These are phyloP conservation scores for Cladosporium sp. DNA, from an alignment of 2,329 filamentous ascomycete species.

Conservation along the genomic window DNA sequence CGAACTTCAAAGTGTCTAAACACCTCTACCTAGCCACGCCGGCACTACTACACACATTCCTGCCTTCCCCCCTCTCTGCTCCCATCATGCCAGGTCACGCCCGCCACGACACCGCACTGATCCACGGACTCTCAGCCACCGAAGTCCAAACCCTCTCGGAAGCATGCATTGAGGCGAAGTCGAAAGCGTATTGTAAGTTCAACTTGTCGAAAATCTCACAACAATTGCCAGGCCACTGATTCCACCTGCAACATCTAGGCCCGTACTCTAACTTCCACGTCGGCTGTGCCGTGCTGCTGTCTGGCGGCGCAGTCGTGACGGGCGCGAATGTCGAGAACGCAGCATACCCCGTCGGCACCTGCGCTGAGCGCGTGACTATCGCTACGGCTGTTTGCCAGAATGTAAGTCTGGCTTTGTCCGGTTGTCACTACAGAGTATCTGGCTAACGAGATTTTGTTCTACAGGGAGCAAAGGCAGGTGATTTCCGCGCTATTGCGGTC, in stretches of 20 bases:
- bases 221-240: not conserved
- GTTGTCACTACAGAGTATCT: too few relatives aligned
- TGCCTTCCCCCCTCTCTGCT: slow-evolving; percentile 19
- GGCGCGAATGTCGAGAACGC: slow-evolving; percentile 95
- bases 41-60: slow-evolving; percentile 7
- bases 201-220: not conserved
- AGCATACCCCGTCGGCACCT: slow-evolving; percentile 87
- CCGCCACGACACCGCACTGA: slow-evolving; percentile 36
- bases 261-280: slow-evolving; percentile 91
- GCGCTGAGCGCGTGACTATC: slow-evolving; percentile 87
- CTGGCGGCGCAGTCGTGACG: slow-evolving; percentile 42
- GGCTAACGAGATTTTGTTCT: not conserved
- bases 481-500: slow-evolving; percentile 76
- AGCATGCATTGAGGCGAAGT: slow-evolving; percentile 65
- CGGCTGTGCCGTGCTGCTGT: slow-evolving; percentile 68
- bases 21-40: not conserved
- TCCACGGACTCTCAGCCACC: slow-evolving; percentile 49
- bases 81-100: slow-evolving; percentile 33
- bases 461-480: slow-evolving; percentile 33
- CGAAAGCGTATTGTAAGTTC: slow-evolving; percentile 67
- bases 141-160: slow-evolving; percentile 61
- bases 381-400: slow-evolving; percentile 62
- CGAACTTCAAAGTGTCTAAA: not conserved
- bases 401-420: not conserved
- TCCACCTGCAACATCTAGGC: slow-evolving; percentile 38